Base-by-base conservation (phyloP, 2,329 filamentous ascomycete genomes). In the Alternaria consortialis region DNA sequence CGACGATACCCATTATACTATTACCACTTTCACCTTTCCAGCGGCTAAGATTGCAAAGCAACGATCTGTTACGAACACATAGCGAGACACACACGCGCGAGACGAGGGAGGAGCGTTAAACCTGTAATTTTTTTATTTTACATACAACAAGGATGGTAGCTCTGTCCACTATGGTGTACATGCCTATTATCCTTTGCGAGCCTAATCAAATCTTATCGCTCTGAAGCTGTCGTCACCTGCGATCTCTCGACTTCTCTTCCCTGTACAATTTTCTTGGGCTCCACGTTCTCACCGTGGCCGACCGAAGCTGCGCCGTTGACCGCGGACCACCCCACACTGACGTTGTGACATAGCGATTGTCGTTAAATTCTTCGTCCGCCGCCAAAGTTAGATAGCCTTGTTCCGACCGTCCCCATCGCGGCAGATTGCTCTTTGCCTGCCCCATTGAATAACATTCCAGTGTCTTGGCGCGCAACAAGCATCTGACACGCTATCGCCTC, bases 1-100 rank as follows among this genome's bases (percentile, higher is more conserved):
- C 64, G 62, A 77, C 73, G 75, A 78, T 78, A 78, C 75, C 75
- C 75, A 78, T 75, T 76, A 72, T 69, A 73, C 68, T 65, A 69
- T 65, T 70, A 65, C 59, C 62, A 57, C 20, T 52, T 65, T 60
- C 62, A 65, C 57, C 37, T 60, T 72, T 65, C 48, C 53, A 67
- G 65, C 62, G 66, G 68, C 61, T 63, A 67, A 69, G 64, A 71
- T 66, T 70, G 68, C 63, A 60, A 66, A 63, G 65, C 64, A 64
- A 69, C 60, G 61, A 68, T 61, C 64, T 42, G 43, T 64, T 66
- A 69, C 60, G 66, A 65, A 68, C 46, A 58, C 20, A 67, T 54
- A 56, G 63, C 56, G 63, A 60, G 60, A 60, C 62, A 65, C 56
- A 69, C 60, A 69, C 61, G 61, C 39, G 57, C 61, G 57, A 57